Percentiles rank a stretch among this genome's conserved stretches.
These are phyloP conservation scores for Magnaporthales sp. DNA, from an alignment of 2,329 filamentous ascomycete genomes.

Conservation along the genomic window DNA sequence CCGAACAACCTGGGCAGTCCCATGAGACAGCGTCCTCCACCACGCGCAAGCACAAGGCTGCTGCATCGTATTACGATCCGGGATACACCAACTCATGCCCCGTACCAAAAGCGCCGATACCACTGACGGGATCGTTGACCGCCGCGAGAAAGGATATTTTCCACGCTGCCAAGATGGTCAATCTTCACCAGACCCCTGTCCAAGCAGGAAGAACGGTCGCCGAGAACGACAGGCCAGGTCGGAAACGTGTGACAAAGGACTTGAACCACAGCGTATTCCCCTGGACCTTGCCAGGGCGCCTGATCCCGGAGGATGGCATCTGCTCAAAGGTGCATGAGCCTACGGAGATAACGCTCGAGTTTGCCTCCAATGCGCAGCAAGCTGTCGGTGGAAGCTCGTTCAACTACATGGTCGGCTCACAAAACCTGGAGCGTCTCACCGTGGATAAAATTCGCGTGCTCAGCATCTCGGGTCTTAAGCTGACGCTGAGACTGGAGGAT, in stretches of 20 bases:
- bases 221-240: background rate
- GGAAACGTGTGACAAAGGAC: background rate
- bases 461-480: constrained; percentile 47
- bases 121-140: constrained; percentile 69
- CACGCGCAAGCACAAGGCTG: constrained; percentile 12
- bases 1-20: background rate
- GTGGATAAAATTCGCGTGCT: constrained; percentile 38
- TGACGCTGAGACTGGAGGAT: constrained; percentile 54
- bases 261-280: constrained; percentile 78
- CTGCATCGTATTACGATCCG: constrained; percentile 24
- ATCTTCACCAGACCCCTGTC: constrained; percentile 47
- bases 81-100: constrained; percentile 58
- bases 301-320: constrained; percentile 70
- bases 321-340: constrained; percentile 65
- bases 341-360: constrained; percentile 60
- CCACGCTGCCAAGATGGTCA: constrained; percentile 78
- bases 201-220: background rate
- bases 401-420: constrained; percentile 35
- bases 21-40: background rate
- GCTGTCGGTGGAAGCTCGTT: constrained; percentile 29
- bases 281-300: constrained; percentile 74
- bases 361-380: constrained; percentile 40
- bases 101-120: constrained; percentile 44
- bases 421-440: constrained; percentile 36
- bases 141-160: constrained; percentile 76